Evolutionary conservation across 306 rosid genomes (phyloP).

Genomic region (Lagenaria siceraria): DNA sequence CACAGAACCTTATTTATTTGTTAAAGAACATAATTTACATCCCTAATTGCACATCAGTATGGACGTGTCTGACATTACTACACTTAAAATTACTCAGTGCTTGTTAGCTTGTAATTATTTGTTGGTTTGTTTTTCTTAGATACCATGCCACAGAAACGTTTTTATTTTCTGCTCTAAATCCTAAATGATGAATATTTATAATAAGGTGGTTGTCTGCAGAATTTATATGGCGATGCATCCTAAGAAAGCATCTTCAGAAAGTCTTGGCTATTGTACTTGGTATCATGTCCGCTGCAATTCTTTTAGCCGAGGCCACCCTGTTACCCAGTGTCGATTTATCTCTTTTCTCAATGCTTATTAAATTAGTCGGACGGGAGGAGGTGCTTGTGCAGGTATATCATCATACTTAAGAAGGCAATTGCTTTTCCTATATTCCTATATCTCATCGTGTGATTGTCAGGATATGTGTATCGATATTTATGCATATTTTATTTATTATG

Average conservation of each 20-base stretch:
- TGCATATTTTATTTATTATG: neutral
- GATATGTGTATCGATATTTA: neutral
- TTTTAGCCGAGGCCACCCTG: constrained; percentile 89
- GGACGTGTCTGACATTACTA: neutral
- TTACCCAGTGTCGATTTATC: constrained; percentile 80
- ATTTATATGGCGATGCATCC: constrained; percentile 83
- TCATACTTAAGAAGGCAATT: neutral
- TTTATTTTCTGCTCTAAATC: neutral
- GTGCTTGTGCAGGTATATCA: constrained; percentile 79
- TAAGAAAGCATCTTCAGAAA: constrained; percentile 67
- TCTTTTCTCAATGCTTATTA: constrained; percentile 82
- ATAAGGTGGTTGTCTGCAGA: constrained; percentile 41
- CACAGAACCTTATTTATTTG: too few relatives aligned
- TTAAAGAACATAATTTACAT: neutral
- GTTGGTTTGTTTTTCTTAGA: neutral
- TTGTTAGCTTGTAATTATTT: neutral
- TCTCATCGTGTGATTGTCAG: neutral
- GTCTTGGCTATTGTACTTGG: constrained; percentile 71
- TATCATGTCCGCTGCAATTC: constrained; percentile 82
- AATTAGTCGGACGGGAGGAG: constrained; percentile 63
- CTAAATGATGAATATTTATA: neutral
- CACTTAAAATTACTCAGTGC: neutral
- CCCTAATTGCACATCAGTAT: neutral
- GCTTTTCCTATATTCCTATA: neutral
- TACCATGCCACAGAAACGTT: neutral